Conservation (phyloP, 345 rosid genomes). For the Fremontodendron californicum region DNA sequence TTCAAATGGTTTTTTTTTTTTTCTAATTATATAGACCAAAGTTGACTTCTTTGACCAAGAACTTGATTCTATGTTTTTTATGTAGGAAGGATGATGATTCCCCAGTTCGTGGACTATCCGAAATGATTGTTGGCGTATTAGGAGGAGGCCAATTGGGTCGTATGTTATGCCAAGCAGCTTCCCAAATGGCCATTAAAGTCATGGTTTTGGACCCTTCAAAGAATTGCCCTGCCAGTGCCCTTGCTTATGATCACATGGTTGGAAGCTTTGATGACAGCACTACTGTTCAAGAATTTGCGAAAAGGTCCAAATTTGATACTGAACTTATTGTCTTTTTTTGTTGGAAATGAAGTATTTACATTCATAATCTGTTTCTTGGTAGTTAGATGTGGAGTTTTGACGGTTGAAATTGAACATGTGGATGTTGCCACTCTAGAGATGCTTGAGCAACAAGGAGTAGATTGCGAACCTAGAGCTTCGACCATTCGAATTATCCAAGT, state of each 20-base stretch:
- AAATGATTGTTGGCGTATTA: slow-evolving; percentile 78
- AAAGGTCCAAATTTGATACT: slow-evolving; percentile 48
- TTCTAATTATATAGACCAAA: background rate
- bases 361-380: slow-evolving; percentile 27
- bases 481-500: slow-evolving; percentile 95
- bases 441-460: slow-evolving; percentile 88
- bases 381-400: slow-evolving; percentile 85
- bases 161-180: slow-evolving; percentile 96
- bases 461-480: slow-evolving; percentile 95
- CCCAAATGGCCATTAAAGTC: slow-evolving; percentile 87
- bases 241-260: slow-evolving; percentile 71
- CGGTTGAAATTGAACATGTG: slow-evolving; percentile 93
- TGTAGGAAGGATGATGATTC: slow-evolving; percentile 39
- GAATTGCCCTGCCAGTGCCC: slow-evolving; percentile 79
- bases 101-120: slow-evolving; percentile 57
- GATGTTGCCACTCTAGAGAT: slow-evolving; percentile 81
- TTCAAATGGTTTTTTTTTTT: background rate
- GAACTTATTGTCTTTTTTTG: background rate
- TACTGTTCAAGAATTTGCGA: slow-evolving; percentile 71
- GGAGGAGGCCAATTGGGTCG: slow-evolving; percentile 99
- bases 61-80: background rate
- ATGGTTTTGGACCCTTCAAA: slow-evolving; percentile 77
- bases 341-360: slow-evolving; percentile 15
- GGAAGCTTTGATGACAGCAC: slow-evolving; percentile 82
- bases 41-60: background rate